Conservation (phyloP, 106 monocot species). For the Dendrobium chrysotoxum region DNA sequence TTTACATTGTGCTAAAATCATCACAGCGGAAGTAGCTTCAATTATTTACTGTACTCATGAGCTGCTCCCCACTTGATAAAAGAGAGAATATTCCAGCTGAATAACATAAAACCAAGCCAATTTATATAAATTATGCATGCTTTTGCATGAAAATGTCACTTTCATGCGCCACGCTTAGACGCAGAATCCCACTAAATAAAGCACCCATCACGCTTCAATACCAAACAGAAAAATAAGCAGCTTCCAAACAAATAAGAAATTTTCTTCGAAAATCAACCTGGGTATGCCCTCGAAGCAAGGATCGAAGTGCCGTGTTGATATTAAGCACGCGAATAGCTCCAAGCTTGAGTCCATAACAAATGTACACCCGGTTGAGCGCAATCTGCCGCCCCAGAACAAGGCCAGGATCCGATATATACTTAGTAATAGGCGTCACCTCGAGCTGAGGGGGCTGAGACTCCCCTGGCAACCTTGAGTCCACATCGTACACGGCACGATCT, state of each 20-base stretch:
- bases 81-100: background rate
- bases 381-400: constrained; percentile 95
- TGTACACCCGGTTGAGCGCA: constrained; percentile 86
- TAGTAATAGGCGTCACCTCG: constrained; percentile 96
- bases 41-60: background rate
- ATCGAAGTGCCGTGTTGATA: constrained; percentile 82
- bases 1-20: background rate
- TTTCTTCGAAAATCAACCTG: constrained; percentile 40
- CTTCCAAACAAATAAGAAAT: background rate
- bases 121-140: background rate
- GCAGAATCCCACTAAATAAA: background rate
- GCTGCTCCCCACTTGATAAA: background rate
- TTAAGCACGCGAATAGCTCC: constrained; percentile 86
- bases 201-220: background rate
- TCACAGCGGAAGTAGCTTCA: background rate
- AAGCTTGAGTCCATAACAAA: constrained; percentile 84
- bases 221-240: background rate
- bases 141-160: background rate
- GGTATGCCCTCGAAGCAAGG: constrained; percentile 77
- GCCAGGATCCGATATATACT: constrained; percentile 86
- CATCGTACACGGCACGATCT: constrained; percentile 66
- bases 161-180: background rate
- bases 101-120: background rate
- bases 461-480: constrained; percentile 63
- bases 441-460: constrained; percentile 80